Evolutionary conservation across 192 early-diverging fungal genomes (phyloP), one percentile per base, ranked within the genome.

Genomic region (Cetraspora pellucida): DNA sequence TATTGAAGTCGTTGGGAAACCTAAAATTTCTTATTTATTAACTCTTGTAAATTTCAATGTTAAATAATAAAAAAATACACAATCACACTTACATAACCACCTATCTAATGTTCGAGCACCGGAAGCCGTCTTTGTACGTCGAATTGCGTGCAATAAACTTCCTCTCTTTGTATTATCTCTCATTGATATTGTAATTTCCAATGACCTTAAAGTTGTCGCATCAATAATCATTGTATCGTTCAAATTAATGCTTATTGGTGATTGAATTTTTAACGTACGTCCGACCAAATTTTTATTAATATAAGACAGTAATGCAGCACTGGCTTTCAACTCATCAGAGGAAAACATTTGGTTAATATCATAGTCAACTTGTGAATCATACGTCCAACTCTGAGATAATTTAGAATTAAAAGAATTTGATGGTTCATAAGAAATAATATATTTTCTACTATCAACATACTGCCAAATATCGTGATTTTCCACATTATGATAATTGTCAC

Each of bases 61-160:
- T 30, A 23, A 16, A 55, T 25, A 16, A 55, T 25, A 8, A 71
- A 17, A 50, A 50, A 50, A 25, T 7, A 9, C 7, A 45, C 31
- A 31, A 52, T 72, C 52, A 81, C 74, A 81, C 64, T 66, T 59
- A 59, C 80, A 78, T 67, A 98, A 75, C 75, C 94, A 91, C 54
- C 83, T 81, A 17, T 90, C 83, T 8, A 98, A 81, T 37, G 95
- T 79, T 13, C 97, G 82, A 5, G 86, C 84, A 3, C 97, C 97
- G 0, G 91, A 90, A 43, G 87, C 89, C 14, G 97, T 96, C 46
- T 87, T 87, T 2, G 97, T 98, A 46, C 82, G 80, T 78, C 96
- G 91, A 49, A 98, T 84, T 19, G 90, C 85, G 28, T 85, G 65
- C 3, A 96, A 54, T 54, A 98, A 75, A 70, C 92, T 92, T 6